Base-by-base conservation (phyloP, 2,329 filamentous ascomycete genomes). In the Nothopassalora personata region DNA sequence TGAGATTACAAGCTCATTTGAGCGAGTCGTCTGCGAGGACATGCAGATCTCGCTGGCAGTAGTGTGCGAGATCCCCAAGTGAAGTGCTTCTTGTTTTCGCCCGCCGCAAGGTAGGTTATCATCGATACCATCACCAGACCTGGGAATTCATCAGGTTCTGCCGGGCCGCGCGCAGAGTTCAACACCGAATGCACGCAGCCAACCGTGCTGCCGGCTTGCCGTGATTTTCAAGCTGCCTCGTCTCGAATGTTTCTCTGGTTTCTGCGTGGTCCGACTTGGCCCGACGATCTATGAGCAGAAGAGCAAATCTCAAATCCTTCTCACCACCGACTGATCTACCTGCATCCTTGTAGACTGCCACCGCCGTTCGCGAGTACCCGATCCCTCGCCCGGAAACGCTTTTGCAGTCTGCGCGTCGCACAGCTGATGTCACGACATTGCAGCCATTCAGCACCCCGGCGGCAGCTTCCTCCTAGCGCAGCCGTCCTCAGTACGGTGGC, bases 381-480 rank as follows among this genome's bases (percentile, higher is more conserved):
- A 19, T 49, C 19, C 46, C 28, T 31, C 55, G 39, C 18, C 30
- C 52, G n/a, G 39, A 36, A n/a, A 8, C 19, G 46, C 46, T 15
- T 28, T n/a, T 13, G 15, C 28, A 30, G 46, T 49, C 46, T 19
- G 46, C 10, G n/a, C 28, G 10, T 30, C 46, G 46, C 19, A 28
- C 15, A n/a, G 46, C 46, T 49, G 46, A 9, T 30, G 53, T 18
- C 31, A 36, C 48, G 31, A 30, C 47, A 30, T 50, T 33, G 50
- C 58, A 58, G 59, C 63, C 61, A 65, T 45, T 65, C 57, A 61
- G 28, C 56, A 56, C n/a, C 34, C 51, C 30, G 55, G 55, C 63
- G 63, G 63, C 58, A 50, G 34, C 53, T 50, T 62, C 62, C 60
- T 65, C 63, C 63, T 65, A 65, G 63, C 61, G 60, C 48, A 30